Conservation (phyloP, 2,329 filamentous ascomycete species). For the Sarocladiaceae sp. region DNA sequence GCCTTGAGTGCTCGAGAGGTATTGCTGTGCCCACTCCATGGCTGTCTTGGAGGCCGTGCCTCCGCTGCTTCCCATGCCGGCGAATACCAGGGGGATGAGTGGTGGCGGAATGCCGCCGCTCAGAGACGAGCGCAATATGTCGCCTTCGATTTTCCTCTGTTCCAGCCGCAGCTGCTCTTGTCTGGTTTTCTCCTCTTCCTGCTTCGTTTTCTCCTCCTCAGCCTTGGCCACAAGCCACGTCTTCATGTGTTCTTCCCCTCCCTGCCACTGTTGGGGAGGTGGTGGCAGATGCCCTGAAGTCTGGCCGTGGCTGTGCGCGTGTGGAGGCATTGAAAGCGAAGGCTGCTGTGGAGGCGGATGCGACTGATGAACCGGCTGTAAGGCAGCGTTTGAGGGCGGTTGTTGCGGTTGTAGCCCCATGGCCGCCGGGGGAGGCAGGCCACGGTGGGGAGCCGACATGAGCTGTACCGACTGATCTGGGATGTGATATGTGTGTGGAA, state of each 20-base stretch:
- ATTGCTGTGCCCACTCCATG: constrained; percentile 64
- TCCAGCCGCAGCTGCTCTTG: constrained; percentile 63
- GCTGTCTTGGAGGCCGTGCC: constrained; percentile 40
- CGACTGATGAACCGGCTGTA: constrained; percentile 18
- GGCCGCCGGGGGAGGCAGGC: constrained; percentile 61
- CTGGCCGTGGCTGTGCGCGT: constrained; percentile 28
- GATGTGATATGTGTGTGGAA: constrained; percentile 34
- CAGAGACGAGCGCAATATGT: constrained; percentile 64
- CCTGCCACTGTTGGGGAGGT: constrained; percentile 59
- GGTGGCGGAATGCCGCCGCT: constrained; percentile 65
- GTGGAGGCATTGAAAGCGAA: constrained; percentile 19
- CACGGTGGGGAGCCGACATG: constrained; percentile 66
- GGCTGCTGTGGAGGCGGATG: constrained; percentile 19
- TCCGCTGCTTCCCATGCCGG: constrained; percentile 54
- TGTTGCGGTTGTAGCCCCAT: constrained; percentile 52
- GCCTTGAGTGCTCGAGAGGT: constrained; percentile 45
- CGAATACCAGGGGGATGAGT: constrained; percentile 70
- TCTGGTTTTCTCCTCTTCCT: constrained; percentile 66
- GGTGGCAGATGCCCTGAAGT: constrained; percentile 43
- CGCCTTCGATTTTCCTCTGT: constrained; percentile 65
- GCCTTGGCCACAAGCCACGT: constrained; percentile 64
- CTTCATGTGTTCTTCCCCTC: constrained; percentile 63
- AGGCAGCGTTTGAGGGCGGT: constrained; percentile 23
- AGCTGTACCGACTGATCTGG: constrained; percentile 36
- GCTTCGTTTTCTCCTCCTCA: constrained; percentile 66